These are phyloP conservation scores for Malus hybrid DNA, from an alignment of 331 rosid species.

Conservation along the genomic window DNA sequence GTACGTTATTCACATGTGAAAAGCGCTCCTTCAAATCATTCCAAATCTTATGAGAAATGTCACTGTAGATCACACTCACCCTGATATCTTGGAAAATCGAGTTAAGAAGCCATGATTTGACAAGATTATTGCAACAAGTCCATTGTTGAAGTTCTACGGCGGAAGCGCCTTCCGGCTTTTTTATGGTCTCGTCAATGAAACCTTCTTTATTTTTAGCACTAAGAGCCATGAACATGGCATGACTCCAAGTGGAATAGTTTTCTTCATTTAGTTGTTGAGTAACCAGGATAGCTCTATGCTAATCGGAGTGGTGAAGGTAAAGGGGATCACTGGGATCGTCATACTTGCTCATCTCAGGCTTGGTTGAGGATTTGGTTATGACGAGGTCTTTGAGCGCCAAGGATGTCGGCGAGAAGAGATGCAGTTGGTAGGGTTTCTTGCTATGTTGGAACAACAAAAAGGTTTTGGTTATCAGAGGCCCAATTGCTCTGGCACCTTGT, in stretches of 20 bases:
- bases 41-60: neutral
- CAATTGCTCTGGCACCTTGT: no score
- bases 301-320: neutral
- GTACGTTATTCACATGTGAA: neutral
- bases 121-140: neutral
- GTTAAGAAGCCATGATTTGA: neutral
- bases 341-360: neutral
- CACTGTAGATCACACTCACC: neutral
- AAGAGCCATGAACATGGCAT: neutral
- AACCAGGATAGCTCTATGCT: neutral
- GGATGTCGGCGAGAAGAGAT: no score
- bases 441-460: no score
- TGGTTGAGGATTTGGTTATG: neutral
- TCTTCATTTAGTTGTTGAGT: neutral
- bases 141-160: neutral
- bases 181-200: neutral
- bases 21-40: neutral
- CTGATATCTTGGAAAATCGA: neutral
- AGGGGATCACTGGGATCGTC: neutral
- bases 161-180: no score
- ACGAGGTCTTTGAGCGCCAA: no score
- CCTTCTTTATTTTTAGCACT: neutral
- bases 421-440: no score
- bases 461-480: no score
- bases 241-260: neutral